phyloP scores from a whole-genome alignment of 805 yeast genomes.

The Metschnikowia corniflorae region DNA sequence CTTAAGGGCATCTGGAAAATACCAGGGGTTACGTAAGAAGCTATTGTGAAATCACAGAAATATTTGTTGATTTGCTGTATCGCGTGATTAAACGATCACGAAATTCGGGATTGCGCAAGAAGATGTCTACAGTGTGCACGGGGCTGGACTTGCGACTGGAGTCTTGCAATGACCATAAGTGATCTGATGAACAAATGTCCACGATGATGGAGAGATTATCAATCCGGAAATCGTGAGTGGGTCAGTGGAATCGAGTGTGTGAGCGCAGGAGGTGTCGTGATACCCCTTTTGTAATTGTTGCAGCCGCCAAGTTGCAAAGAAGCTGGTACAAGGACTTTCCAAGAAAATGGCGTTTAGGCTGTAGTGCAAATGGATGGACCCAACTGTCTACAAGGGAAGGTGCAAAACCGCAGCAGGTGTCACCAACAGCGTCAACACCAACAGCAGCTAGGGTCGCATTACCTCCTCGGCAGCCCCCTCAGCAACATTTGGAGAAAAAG shows the following conservation, averaged over 20 bases:
- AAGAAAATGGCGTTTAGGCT: neutral
- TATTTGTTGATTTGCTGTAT: neutral
- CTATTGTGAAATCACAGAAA: constrained; percentile 1
- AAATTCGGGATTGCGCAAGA: neutral
- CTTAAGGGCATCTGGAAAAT: neutral
- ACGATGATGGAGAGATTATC: constrained; percentile 1
- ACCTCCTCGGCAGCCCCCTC: no score
- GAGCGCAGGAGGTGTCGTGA: neutral
- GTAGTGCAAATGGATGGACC: neutral
- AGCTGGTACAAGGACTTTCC: constrained; percentile 1
- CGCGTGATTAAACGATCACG: constrained; percentile 1
- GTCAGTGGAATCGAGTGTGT: constrained; percentile 1
- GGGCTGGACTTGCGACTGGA: constrained; percentile 1
- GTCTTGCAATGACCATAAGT: neutral
- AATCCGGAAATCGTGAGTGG: neutral
- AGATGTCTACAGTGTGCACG: constrained; percentile 2
- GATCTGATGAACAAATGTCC: neutral
- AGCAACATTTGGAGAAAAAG: no score
- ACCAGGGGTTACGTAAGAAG: neutral
- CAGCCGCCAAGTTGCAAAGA: neutral
- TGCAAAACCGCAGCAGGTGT: no score
- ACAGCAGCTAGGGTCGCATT: no score
- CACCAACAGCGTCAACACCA: no score
- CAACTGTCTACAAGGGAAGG: no score
- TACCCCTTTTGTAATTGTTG: constrained; percentile 1